Conservation (phyloP, 2,329 filamentous ascomycete species). For the Colletotrichum shisoi region DNA sequence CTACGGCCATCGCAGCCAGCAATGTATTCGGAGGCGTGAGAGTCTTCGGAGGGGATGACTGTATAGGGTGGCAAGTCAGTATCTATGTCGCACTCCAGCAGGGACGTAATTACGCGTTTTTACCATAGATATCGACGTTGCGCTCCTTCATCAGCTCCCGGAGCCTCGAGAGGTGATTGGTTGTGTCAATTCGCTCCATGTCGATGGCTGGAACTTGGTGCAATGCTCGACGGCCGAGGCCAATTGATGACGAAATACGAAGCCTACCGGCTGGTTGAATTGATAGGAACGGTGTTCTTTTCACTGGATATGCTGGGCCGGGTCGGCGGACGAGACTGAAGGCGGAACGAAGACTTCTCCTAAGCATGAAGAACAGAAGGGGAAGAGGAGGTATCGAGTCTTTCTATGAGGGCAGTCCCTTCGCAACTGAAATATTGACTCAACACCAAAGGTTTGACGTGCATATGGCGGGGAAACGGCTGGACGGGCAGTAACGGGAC, state of each 20-base stretch:
- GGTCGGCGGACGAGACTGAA: slow-evolving; percentile 6
- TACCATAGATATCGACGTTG: slow-evolving; percentile 92
- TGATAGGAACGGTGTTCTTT: not conserved
- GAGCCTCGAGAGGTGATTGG: slow-evolving; percentile 76
- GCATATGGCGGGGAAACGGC: slow-evolving; percentile 7
- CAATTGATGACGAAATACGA: slow-evolving; percentile 10
- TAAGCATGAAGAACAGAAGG: slow-evolving; percentile 10
- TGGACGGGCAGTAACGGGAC: not conserved
- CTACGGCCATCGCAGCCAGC: slow-evolving; percentile 92
- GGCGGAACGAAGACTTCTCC: slow-evolving; percentile 18
- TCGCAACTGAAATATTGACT: not conserved
- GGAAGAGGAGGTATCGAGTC: not conserved
- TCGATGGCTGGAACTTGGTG: slow-evolving; percentile 43
- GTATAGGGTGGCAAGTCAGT: slow-evolving; percentile 49
- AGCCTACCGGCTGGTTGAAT: not conserved
- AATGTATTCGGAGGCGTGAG: slow-evolving; percentile 97
- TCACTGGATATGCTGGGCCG: no score
- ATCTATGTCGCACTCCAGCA: slow-evolving; percentile 38
- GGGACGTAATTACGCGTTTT: not conserved
- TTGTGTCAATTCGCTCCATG: slow-evolving; percentile 84
- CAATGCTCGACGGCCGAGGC: slow-evolving; percentile 14
- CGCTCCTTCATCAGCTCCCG: slow-evolving; percentile 86
- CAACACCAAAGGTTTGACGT: slow-evolving; percentile 5
- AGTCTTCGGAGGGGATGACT: slow-evolving; percentile 98
- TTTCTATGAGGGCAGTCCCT: not conserved